phyloP scores from a whole-genome alignment of 2,329 filamentous ascomycete genomes.

The Metarhizium album region DNA sequence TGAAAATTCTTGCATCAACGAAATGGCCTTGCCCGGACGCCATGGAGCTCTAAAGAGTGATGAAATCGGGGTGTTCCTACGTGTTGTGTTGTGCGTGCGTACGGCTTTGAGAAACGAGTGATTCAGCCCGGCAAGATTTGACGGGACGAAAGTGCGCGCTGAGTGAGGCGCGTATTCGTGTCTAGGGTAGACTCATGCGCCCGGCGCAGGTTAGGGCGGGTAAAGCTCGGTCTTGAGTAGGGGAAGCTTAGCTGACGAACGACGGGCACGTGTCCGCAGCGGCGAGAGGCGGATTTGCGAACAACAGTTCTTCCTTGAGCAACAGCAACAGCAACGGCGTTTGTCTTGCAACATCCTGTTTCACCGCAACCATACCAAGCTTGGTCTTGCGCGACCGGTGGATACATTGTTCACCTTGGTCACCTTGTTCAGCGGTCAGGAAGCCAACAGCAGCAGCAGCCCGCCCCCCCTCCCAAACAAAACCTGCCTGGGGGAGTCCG shows the following conservation, averaged over 20 bases:
- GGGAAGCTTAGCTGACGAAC: background rate
- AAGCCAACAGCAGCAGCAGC: background rate
- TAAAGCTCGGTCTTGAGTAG: background rate
- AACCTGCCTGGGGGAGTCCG: background rate
- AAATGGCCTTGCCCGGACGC: background rate
- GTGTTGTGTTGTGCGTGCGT: too few relatives aligned
- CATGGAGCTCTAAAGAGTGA: too few relatives aligned
- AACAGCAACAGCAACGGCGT: background rate
- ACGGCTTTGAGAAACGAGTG: too few relatives aligned
- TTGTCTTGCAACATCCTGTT: background rate
- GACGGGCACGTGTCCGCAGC: conserved; percentile 13
- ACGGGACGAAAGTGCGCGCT: too few relatives aligned
- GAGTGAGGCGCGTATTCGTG: too few relatives aligned
- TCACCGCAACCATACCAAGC: background rate
- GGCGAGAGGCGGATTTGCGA: background rate
- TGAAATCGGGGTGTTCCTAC: too few relatives aligned
- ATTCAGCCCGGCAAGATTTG: too few relatives aligned
- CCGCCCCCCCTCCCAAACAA: too few relatives aligned
- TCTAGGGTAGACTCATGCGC: too few relatives aligned
- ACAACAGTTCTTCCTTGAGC: background rate
- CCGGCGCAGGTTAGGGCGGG: background rate
- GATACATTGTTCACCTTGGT: background rate
- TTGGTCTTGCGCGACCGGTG: background rate
- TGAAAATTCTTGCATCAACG: conserved; percentile 10
- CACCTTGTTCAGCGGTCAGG: background rate